phyloP scores from a whole-genome alignment of 2,329 filamentous ascomycete species.

The Epicoccum nigrum region DNA sequence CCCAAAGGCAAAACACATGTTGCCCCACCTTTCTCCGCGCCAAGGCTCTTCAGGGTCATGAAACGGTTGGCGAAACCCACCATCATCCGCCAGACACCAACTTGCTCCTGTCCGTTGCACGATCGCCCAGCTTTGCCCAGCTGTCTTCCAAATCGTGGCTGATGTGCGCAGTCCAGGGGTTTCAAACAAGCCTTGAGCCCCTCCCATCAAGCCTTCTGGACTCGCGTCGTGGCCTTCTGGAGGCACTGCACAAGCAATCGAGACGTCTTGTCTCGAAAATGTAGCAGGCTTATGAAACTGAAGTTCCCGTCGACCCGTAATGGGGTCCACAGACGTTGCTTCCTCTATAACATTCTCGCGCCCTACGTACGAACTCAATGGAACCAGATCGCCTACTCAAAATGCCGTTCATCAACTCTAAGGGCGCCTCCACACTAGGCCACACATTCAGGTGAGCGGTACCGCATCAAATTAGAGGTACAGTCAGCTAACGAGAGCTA shows the following conservation, averaged over 20 bases:
- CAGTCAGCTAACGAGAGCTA: slow-evolving; percentile 24
- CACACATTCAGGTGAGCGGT: slow-evolving; percentile 42
- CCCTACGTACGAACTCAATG: slow-evolving; percentile 26
- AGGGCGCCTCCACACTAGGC: slow-evolving; percentile 40
- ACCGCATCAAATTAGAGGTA: neutral
- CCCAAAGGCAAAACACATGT: slow-evolving; percentile 9
- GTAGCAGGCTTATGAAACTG: slow-evolving; percentile 36
- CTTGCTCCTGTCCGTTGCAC: neutral
- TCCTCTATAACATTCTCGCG: slow-evolving; percentile 6
- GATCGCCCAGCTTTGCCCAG: slow-evolving; percentile 15
- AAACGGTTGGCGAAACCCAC: slow-evolving; percentile 16
- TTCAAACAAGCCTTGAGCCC: slow-evolving; percentile 17
- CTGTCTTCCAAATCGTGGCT: slow-evolving; percentile 2
- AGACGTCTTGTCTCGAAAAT: slow-evolving; percentile 14
- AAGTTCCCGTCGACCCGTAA: slow-evolving; percentile 20
- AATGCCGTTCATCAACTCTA: slow-evolving; percentile 45
- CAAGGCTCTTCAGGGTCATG: slow-evolving; percentile 7
- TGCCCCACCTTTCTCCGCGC: slow-evolving; percentile 13
- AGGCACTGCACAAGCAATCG: slow-evolving; percentile 10
- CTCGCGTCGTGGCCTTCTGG: neutral
- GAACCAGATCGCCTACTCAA: slow-evolving; percentile 44
- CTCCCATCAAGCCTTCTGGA: slow-evolving; percentile 13
- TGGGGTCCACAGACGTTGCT: neutral
- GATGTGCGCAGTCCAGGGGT: neutral
- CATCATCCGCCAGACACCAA: slow-evolving; percentile 2